phyloP scores from a whole-genome alignment of 2,329 filamentous ascomycete genomes.

The Fusarium piperis region DNA sequence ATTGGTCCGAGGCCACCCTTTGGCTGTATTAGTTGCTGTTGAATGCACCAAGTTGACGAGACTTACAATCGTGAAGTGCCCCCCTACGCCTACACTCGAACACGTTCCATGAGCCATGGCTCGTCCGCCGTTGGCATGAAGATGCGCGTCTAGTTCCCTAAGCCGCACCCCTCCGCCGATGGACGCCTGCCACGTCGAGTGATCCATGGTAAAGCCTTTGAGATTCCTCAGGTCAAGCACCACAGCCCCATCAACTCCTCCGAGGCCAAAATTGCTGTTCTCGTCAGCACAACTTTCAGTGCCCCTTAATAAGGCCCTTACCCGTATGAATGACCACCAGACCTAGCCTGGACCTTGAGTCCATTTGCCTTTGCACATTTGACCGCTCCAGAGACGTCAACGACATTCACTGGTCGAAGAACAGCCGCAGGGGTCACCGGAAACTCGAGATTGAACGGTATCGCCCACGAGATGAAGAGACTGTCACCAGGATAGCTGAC shows the following conservation, averaged over 20 bases:
- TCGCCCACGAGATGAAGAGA: conserved; percentile 60
- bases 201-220: conserved; percentile 63
- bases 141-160: conserved; percentile 58
- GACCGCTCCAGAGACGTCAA: conserved; percentile 66
- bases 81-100: conserved; percentile 67
- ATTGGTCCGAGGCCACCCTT: conserved; percentile 67
- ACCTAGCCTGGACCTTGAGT: conserved; percentile 68
- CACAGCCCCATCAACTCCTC: conserved; percentile 61
- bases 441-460: conserved; percentile 63
- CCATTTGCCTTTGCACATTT: conserved; percentile 62
- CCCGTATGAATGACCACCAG: conserved; percentile 73
- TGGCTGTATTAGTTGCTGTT: background rate
- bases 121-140: conserved; percentile 62
- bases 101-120: conserved; percentile 70
- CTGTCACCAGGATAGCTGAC: conserved; percentile 56
- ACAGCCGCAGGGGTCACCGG: conserved; percentile 64
- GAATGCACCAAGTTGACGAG: too few relatives aligned
- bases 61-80: conserved; percentile 65
- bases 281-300: background rate
- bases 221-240: conserved; percentile 65
- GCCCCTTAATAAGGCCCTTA: conserved; percentile 39
- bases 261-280: conserved; percentile 54
- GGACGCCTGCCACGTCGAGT: conserved; percentile 61
- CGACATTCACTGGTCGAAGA: conserved; percentile 60
- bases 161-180: conserved; percentile 65